Base-by-base conservation (phyloP, 2,329 filamentous ascomycete genomes). In the Ceratocystis cacaofunesta region DNA sequence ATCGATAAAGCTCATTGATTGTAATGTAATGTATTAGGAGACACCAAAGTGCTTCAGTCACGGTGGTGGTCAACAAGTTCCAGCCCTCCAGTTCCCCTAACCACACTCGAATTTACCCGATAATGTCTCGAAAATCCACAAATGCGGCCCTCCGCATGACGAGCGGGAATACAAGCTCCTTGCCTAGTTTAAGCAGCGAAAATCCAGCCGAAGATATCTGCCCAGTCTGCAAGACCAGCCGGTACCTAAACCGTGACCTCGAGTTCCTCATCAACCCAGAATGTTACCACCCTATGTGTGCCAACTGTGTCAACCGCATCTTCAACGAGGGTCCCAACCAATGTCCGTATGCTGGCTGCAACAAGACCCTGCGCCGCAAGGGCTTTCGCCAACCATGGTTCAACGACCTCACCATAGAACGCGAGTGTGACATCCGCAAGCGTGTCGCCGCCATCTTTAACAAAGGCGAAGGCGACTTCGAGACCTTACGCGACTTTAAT, bases 201-300 rank as follows among this genome's bases (percentile, higher is more conserved):
- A 70, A 68, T 64, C 68, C 69, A 64, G 36, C 66, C 62, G 78
- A 80, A 70, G 91, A 96, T 76, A 88, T 92, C 73, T 99, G 94
- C 78, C 94, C 92, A 66, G 90, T 97, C 70, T 99, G 94, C 87
- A 96, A 96, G 78, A 95, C 91, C 67, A 90, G 89, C 68, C 89
- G 91, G 69, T 97, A 97, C 79, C 87, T 97, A 72, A 96, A 96
- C 79, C 86, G 86, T 68, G 87, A 91, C 77, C 92, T 99, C 83
- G 83, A 87, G 69, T 97, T 99, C 77, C 88, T 94, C 71, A 92
- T 99, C 78, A 96, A 97, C 75, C 90, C 92, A 7, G 91, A 95
- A 80, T 99, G 94, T 82, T 99, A 99, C 80, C 94, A 99, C 80
- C 90, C 90, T 70, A 97, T 99, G 90, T 99, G 94, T 80, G 88